phyloP scores from a whole-genome alignment of 306 rosid genomes.

The Boehmeria nivea region DNA sequence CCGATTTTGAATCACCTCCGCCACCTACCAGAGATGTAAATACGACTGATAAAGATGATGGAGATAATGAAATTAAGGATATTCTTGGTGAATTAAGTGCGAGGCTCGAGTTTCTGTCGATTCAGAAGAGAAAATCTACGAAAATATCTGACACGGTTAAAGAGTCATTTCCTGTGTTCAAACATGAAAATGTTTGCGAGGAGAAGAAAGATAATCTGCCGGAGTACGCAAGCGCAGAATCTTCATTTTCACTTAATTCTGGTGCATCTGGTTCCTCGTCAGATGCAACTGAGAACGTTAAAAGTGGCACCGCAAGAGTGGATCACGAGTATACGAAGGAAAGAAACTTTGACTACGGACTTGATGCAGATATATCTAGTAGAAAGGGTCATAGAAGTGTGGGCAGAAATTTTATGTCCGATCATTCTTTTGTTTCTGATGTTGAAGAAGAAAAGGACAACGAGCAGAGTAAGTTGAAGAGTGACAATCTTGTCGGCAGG shows the following conservation, averaged over 20 bases:
- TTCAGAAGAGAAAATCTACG: constrained; percentile 43
- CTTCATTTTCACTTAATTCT: constrained; percentile 45
- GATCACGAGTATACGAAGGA: neutral
- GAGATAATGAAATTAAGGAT: constrained; percentile 66
- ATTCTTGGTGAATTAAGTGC: constrained; percentile 65
- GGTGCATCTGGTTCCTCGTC: constrained; percentile 26
- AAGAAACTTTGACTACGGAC: neutral
- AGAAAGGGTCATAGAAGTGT: constrained; percentile 5
- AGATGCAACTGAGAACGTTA: constrained; percentile 19
- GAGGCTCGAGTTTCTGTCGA: constrained; percentile 61
- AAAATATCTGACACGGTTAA: constrained; percentile 20
- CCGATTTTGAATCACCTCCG: constrained; percentile 58
- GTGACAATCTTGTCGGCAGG: constrained; percentile 2
- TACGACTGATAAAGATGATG: constrained; percentile 24
- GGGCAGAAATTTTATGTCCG: constrained; percentile 14
- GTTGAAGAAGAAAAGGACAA: neutral
- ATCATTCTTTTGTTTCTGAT: constrained; percentile 8
- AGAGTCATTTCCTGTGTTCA: constrained; percentile 7
- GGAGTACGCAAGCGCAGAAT: constrained; percentile 43
- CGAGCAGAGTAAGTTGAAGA: neutral
- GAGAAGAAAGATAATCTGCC: constrained; percentile 28
- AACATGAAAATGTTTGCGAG: constrained; percentile 19
- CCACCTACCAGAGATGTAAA: constrained; percentile 10
- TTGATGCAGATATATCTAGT: constrained; percentile 3
- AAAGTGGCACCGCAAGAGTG: constrained; percentile 12